Base-by-base conservation (phyloP, 768 basidiomycete species). In the Auriculariales sp. region DNA sequence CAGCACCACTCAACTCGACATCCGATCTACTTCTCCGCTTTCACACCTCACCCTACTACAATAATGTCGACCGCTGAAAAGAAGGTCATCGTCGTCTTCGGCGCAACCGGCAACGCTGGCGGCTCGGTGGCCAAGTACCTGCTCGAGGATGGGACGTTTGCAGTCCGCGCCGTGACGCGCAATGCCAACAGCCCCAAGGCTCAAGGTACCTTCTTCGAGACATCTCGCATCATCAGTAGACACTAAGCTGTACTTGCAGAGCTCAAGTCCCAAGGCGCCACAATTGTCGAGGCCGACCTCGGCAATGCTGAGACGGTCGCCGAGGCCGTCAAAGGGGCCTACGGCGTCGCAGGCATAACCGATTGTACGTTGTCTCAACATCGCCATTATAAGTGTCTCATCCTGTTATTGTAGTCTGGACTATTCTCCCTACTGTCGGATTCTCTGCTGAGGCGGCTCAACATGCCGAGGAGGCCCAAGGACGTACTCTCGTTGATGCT, bases 61-160 rank as follows among this genome's bases (percentile, higher is more conserved):
- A 7, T 7, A 12, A 44, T 44, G 39, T 44, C 39, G 14, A 44
- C 22, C 39, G n/a, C 49, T n/a, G 24, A 34, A 22, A 58, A 55
- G 46, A 49, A 49, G 27, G 51, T 65, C 29, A 59, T 66, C 28
- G 58, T 57, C 4, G 63, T 68, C 28, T 58, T 64, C n/a, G 66
- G 68, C 27, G 65, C 67, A 2, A 68, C 66, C 14, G 67, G 67
- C 11, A 50, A 48, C 10, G 64, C 68, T 59, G 67, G 67, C 57
- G 53, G 55, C 11, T 53, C 47, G n/a, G 45, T 68, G 4, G 55
- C 62, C 12, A 46, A 53, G 12, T 54, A 57, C 3, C 53, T 69
- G 17, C 59, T 69, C 12, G 54, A 54, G 6, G 67, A 69, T 22
- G 63, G 61, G 14, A 62, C 57, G 11, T 68, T 67, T 54, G 56